Conservation (phyloP, 306 rosid genomes). For the Quercus rubra region DNA sequence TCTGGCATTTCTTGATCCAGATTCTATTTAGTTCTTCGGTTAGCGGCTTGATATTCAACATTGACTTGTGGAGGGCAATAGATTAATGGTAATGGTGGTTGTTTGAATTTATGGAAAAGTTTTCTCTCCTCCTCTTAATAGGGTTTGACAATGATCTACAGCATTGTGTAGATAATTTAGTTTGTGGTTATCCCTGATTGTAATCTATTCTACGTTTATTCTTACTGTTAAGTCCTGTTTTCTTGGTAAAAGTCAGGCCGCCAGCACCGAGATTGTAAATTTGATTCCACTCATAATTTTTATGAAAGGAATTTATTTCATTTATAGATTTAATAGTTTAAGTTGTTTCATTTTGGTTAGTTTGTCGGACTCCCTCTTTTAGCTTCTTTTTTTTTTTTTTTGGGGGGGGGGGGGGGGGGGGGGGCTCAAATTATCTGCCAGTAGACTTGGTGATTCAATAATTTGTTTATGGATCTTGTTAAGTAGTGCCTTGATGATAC, state of each 20-base stretch:
- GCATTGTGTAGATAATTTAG: neutral
- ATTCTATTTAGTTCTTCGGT: neutral
- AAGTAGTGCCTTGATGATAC: no score
- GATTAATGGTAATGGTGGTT: neutral
- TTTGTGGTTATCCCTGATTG: neutral
- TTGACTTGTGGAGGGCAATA: neutral
- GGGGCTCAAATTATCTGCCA: neutral
- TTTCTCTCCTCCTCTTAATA: neutral
- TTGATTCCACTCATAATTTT: neutral
- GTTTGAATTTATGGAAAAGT: neutral
- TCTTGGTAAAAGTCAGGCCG: neutral
- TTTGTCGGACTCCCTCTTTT: neutral
- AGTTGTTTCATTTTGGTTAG: neutral
- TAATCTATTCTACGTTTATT: neutral
- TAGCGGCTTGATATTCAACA: neutral
- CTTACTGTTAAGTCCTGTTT: neutral
- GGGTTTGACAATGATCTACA: neutral
- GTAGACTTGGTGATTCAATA: neutral
- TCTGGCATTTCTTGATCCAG: neutral
- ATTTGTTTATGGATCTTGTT: neutral
- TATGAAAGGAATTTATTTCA: neutral
- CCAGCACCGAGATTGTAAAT: neutral
- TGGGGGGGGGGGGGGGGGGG: no score
- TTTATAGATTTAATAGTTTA: neutral
- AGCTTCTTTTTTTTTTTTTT: no score